A percentile compares a stretch with the other conserved stretches of the same genome.
Conservation (phyloP, 2,329 filamentous ascomycete species). For the Davidsoniella eucalypti region DNA sequence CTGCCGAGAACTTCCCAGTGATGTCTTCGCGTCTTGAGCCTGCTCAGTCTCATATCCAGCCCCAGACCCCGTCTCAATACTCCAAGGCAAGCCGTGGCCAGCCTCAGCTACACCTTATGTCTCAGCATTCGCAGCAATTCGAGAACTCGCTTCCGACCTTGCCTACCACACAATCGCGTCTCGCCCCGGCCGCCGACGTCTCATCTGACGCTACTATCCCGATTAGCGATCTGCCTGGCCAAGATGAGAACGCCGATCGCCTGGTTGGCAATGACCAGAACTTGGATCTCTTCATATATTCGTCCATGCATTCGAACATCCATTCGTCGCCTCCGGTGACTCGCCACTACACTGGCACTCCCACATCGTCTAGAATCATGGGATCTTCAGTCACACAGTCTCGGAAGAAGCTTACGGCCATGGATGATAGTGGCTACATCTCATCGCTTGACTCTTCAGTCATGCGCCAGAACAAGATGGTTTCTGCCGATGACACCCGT, state of each 20-base stretch:
- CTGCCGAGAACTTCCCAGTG: constrained; percentile 39
- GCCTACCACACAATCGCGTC: constrained; percentile 22
- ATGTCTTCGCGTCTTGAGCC: constrained; percentile 38
- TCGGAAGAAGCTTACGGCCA: constrained; percentile 58
- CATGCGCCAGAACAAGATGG: constrained; percentile 49
- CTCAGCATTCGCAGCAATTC: constrained; percentile 3
- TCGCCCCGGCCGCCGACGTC: constrained; percentile 35
- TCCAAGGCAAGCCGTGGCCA: constrained; percentile 23
- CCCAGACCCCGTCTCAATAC: no score
- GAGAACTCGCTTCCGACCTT: constrained; percentile 22
- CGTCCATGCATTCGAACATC: constrained; percentile 53
- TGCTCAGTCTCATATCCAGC: neutral
- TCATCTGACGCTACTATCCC: constrained; percentile 68
- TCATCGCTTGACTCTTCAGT: constrained; percentile 89
- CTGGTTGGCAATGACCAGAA: constrained; percentile 25
- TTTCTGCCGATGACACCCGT: constrained; percentile 67
- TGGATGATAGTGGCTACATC: constrained; percentile 92
- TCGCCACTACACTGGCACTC: constrained; percentile 48
- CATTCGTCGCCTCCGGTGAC: constrained; percentile 82
- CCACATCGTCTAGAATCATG: constrained; percentile 47
- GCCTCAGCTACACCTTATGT: constrained; percentile 17
- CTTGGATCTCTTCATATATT: constrained; percentile 33
- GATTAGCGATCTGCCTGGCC: constrained; percentile 46
- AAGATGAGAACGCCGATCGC: constrained; percentile 31
- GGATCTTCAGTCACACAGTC: constrained; percentile 49